These are phyloP conservation scores for Hypoxylon sp. DNA, from an alignment of 2,329 filamentous ascomycete species.

Conservation along the genomic window DNA sequence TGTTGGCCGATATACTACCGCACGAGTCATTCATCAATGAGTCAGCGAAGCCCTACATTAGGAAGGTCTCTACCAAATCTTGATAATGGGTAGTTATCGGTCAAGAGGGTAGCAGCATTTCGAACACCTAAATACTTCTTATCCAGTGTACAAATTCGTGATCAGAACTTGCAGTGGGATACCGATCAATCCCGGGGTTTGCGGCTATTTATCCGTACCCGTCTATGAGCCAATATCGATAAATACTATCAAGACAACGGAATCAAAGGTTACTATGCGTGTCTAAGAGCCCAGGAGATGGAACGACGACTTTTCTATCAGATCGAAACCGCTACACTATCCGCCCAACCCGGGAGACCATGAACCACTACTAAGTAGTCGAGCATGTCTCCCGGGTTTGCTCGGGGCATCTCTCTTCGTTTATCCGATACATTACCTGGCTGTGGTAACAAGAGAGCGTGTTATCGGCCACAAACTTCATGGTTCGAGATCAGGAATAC, in stretches of 20 bases:
- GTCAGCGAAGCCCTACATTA: background rate
- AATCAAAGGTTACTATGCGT: background rate
- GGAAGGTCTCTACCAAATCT: background rate
- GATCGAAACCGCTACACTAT: background rate
- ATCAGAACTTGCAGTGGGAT: background rate
- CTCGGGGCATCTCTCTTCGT: too few species aligned
- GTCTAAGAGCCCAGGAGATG: background rate
- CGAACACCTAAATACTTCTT: background rate
- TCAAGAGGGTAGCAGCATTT: background rate
- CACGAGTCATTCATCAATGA: background rate
- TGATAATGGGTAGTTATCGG: background rate
- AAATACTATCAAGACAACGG: background rate
- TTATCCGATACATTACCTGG: background rate
- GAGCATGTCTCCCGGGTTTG: background rate
- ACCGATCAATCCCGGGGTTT: background rate
- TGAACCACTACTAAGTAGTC: background rate
- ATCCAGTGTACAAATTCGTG: background rate
- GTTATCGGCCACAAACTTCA: background rate
- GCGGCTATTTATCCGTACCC: background rate
- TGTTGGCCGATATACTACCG: background rate
- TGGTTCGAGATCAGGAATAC: background rate
- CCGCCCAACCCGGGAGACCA: background rate
- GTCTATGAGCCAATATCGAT: background rate
- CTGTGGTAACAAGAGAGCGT: background rate
- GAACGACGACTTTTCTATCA: background rate